Evolutionary conservation across 1,284 basidiomycete genomes (phyloP).

Genomic region (Puccinia horiana): DNA sequence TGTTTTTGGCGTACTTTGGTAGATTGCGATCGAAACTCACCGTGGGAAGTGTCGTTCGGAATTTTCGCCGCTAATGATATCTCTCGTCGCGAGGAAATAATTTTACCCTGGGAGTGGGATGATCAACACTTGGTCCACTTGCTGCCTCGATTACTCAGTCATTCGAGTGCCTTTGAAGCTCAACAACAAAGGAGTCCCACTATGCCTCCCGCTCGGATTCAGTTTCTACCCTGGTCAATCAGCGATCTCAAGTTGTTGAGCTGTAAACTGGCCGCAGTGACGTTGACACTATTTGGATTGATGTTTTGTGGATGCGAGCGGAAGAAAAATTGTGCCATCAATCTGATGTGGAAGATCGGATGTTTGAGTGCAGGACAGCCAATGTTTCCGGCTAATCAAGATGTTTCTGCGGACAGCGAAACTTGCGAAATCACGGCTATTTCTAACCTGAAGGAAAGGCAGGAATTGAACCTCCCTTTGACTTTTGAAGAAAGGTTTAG

Average conservation of each 20-base stretch:
- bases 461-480: conserved; percentile 22
- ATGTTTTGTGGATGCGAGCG: conserved; percentile 45
- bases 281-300: conserved; percentile 44
- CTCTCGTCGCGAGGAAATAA: conserved; percentile 78
- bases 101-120: conserved; percentile 95
- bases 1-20: conserved; percentile 26
- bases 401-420: not conserved
- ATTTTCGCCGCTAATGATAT: conserved; percentile 80
- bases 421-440: conserved; percentile 23
- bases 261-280: conserved; percentile 39
- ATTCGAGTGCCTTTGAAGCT: conserved; percentile 35
- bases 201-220: conserved; percentile 19
- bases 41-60: conserved; percentile 62
- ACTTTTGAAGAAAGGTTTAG: conserved; percentile 36
- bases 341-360: conserved; percentile 49
- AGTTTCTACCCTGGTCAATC: conserved; percentile 42
- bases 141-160: conserved; percentile 66
- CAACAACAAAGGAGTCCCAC: conserved; percentile 37
- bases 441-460: conserved; percentile 31
- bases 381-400: conserved; percentile 32
- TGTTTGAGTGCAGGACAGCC: conserved; percentile 47
- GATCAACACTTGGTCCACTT: conserved; percentile 83
- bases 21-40: conserved; percentile 65
- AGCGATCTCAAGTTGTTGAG: conserved; percentile 31
- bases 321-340: conserved; percentile 44